phyloP scores from a whole-genome alignment of 768 basidiomycete species.

The Candolleomyces eurysporus region DNA sequence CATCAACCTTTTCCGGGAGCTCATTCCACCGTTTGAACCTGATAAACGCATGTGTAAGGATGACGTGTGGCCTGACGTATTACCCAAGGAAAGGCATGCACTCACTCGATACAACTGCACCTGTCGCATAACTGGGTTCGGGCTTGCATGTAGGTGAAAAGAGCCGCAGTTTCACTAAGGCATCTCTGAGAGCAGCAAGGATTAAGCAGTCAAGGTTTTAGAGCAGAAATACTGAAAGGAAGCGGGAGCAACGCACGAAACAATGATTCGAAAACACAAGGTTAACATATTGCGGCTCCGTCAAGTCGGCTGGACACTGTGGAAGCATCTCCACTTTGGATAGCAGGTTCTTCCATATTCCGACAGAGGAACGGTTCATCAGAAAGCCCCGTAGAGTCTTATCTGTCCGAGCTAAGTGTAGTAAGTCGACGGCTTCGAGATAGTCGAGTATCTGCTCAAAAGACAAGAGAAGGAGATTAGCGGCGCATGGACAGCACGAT shows the following conservation, averaged over 20 bases:
- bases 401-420: conserved; percentile 38
- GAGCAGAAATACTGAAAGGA: background rate
- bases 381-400: conserved; percentile 27
- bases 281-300: conserved; percentile 25
- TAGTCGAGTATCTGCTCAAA: conserved; percentile 32
- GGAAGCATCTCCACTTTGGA: conserved; percentile 24
- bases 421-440: conserved; percentile 33
- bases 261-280: conserved; percentile 23
- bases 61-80: background rate
- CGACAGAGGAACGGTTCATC: conserved; percentile 21
- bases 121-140: background rate
- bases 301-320: conserved; percentile 21
- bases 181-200: background rate
- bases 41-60: background rate
- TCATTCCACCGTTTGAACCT: conserved; percentile 2
- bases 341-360: conserved; percentile 22
- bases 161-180: background rate
- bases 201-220: too few species aligned
- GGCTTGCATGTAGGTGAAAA: background rate
- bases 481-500: too few species aligned
- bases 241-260: conserved; percentile 17
- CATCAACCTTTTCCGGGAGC: background rate
- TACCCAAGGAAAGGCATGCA: background rate
- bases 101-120: background rate
- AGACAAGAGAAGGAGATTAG: too few species aligned